Base-by-base conservation (phyloP, 352 stramenopile genomes). In the Globisporangium paroecandrum region DNA sequence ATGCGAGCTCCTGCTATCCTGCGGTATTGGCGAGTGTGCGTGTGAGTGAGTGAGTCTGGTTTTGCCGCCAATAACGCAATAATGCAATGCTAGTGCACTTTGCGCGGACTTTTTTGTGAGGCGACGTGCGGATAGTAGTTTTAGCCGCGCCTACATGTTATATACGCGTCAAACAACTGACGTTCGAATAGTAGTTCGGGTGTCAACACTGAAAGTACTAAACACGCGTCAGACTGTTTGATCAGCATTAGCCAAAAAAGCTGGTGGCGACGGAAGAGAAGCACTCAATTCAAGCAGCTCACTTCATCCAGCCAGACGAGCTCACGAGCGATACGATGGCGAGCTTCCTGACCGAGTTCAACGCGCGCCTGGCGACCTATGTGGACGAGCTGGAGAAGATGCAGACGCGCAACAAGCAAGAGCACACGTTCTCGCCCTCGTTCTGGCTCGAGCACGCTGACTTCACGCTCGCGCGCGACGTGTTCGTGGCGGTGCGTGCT, bases 401-500 rank as follows among this genome's bases (percentile, higher is more conserved):
- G 38, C 81, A 91, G 69, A 55, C 70, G 29, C 75, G 76, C 43
- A 89, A 85, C 68, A 82, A 78, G 25, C 63, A 77, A 58, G 73
- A 89, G 58, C 75, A 78, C 41, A 66, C 68, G 38, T 95, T 95
- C 69, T 78, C 85, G 68, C 81, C 87, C 22, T 80, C 76, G 3
- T 95, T 95, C 70, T 95, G 87, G 87, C 70, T 91, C 65, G 75
- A 90, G 64, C 75, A 92, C 49, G 68, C 75, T 20, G 87, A 95
- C 36, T 95, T 94, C 66, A 81, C 79, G 70, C 77, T 94, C 59
- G 87, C 85, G 47, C 77, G 85, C 46, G 86, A 94, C 64, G 87
- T 95, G 51, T 90, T 94, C 53, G 68, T 93, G 5, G 85, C 85
- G 75, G 87, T 95, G 74, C 5, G 72, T 70, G 15, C 56, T 25